Evolutionary conservation across 2,329 filamentous ascomycete genomes (phyloP).

Genomic region (Neofusicoccum kwambonambiense): DNA sequence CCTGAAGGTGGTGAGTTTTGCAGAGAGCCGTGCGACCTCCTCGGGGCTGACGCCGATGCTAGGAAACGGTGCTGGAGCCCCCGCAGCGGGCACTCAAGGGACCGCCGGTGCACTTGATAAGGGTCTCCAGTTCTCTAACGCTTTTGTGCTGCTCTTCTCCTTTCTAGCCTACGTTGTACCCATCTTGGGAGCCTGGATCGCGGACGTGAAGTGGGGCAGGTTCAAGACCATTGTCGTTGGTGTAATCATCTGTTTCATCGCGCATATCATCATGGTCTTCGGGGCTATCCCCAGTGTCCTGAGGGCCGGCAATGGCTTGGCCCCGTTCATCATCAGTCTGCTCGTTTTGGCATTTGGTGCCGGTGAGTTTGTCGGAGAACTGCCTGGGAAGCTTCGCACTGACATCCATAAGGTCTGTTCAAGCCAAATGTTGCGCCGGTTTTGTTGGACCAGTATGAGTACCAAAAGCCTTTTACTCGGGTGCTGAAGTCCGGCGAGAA

Average conservation of each 20-base stretch:
- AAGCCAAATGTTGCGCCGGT: conserved; percentile 45
- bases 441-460: conserved; percentile 46
- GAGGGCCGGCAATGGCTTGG: conserved; percentile 35
- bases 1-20: conserved; percentile 39
- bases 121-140: conserved; percentile 55
- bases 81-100: conserved; percentile 30
- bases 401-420: conserved; percentile 29
- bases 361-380: conserved; percentile 27
- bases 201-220: conserved; percentile 45
- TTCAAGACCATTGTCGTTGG: conserved; percentile 40
- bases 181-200: conserved; percentile 45
- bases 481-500: conserved; percentile 45
- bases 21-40: not conserved
- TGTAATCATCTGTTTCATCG: conserved; percentile 40
- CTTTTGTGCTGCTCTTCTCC: conserved; percentile 55
- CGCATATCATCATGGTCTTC: conserved; percentile 35
- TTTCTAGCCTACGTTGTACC: conserved; percentile 60
- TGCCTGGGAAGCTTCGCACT: conserved; percentile 29
- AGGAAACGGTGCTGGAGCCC: conserved; percentile 29
- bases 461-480: conserved; percentile 44
- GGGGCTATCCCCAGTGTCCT: conserved; percentile 43
- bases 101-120: conserved; percentile 58
- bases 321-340: conserved; percentile 41
- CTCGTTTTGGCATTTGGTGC: conserved; percentile 41
- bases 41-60: not conserved